Evolutionary conservation across 768 basidiomycete genomes (phyloP).

Genomic region (Mycena latifolia): DNA sequence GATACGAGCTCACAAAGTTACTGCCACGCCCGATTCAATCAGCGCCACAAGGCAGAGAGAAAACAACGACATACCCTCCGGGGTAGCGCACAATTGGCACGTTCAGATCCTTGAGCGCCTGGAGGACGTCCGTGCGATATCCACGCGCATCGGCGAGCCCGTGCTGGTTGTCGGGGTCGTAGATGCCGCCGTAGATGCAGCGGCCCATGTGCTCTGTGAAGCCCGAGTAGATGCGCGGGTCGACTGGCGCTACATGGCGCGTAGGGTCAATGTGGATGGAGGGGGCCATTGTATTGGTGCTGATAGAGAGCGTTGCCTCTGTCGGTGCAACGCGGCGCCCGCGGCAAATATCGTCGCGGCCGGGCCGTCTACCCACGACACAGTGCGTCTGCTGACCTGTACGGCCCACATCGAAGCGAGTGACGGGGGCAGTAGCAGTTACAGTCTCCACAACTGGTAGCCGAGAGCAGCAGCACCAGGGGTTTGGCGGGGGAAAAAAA

Average conservation of each 20-base stretch:
- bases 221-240: slow-evolving; percentile 67
- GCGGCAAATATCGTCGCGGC: too few species aligned
- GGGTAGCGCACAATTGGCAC: slow-evolving; percentile 66
- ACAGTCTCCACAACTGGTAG: too few species aligned
- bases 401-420: too few species aligned
- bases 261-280: slow-evolving; percentile 58
- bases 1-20: slow-evolving; percentile 67
- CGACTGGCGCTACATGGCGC: slow-evolving; percentile 55
- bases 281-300: slow-evolving; percentile 36
- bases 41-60: background rate
- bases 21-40: slow-evolving; percentile 39
- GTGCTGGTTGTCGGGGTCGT: slow-evolving; percentile 52
- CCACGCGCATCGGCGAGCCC: slow-evolving; percentile 56
- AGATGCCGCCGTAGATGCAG: slow-evolving; percentile 66
- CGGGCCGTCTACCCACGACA: too few species aligned
- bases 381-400: too few species aligned
- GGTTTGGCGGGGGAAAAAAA: too few species aligned
- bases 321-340: too few species aligned
- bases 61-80: slow-evolving; percentile 53
- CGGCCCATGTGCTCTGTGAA: slow-evolving; percentile 74
- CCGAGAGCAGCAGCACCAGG: too few species aligned
- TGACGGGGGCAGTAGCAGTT: too few species aligned
- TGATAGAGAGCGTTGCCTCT: too few species aligned
- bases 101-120: slow-evolving; percentile 58
- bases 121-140: slow-evolving; percentile 64